These are phyloP conservation scores for Trichoderma pleuroti DNA, from an alignment of 2,329 filamentous ascomycete genomes.

Conservation along the genomic window DNA sequence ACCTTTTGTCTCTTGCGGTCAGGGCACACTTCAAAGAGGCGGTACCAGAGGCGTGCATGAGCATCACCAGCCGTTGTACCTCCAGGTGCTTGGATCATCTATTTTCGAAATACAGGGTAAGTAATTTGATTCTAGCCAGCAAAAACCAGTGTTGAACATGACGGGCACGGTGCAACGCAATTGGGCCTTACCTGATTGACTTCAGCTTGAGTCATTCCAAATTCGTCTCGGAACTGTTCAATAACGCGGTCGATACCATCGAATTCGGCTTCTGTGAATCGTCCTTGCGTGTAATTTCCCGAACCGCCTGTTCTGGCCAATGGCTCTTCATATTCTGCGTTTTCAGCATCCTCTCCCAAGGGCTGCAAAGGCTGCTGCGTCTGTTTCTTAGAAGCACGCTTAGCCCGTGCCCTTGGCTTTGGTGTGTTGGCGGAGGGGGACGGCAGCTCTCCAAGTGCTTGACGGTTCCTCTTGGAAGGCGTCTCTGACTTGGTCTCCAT, in stretches of 20 bases:
- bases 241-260: conserved; percentile 40
- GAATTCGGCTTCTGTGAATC: conserved; percentile 45
- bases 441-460: conserved; percentile 28
- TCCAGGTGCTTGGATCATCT: conserved; percentile 38
- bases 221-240: conserved; percentile 42
- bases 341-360: conserved; percentile 25
- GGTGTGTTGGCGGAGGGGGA: conserved; percentile 34
- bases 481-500: conserved; percentile 19
- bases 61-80: conserved; percentile 35
- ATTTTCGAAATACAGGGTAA: background rate
- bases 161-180: background rate
- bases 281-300: conserved; percentile 36
- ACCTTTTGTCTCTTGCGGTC: conserved; percentile 51
- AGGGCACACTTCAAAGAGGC: conserved; percentile 47
- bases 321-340: conserved; percentile 22
- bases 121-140: background rate
- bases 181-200: conserved; percentile 44
- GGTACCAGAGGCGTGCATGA: conserved; percentile 48
- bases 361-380: conserved; percentile 23
- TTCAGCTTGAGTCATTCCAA: conserved; percentile 41
- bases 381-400: conserved; percentile 27
- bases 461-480: conserved; percentile 21
- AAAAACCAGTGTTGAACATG: background rate
- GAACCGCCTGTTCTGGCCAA: conserved; percentile 15
- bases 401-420: conserved; percentile 31